These are phyloP conservation scores for Ophiostoma populinum DNA, from an alignment of 2,329 filamentous ascomycete genomes.

Conservation along the genomic window DNA sequence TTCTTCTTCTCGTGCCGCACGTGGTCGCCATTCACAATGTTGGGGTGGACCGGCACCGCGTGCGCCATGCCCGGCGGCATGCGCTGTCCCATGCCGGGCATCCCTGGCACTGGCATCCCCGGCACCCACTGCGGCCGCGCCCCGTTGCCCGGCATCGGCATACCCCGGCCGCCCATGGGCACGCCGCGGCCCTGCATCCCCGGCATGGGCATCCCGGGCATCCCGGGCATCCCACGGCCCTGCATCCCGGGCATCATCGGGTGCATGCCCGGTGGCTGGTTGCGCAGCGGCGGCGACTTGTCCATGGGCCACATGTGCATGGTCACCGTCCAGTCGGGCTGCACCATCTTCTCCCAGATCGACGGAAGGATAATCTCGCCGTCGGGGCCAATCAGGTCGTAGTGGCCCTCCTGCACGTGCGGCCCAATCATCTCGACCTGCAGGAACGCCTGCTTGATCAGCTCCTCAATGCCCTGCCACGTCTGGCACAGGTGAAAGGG, in stretches of 20 bases:
- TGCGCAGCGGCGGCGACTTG: slow-evolving; percentile 17
- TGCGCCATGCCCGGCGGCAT: too few species aligned
- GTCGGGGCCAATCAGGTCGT: slow-evolving; percentile 63
- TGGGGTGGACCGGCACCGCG: too few species aligned
- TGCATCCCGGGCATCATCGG: slow-evolving; percentile 3
- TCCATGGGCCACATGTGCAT: slow-evolving; percentile 45
- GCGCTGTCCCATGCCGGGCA: background rate
- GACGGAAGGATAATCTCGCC: slow-evolving; percentile 68
- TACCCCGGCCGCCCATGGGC: slow-evolving; percentile 3
- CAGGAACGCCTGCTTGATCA: slow-evolving; percentile 70
- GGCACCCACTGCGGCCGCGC: background rate
- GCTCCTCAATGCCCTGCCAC: slow-evolving; percentile 75
- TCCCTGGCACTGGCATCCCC: background rate
- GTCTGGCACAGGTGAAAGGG: slow-evolving; percentile 73
- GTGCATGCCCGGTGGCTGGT: background rate
- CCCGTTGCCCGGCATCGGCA: slow-evolving; percentile 1
- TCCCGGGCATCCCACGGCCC: slow-evolving; percentile 1
- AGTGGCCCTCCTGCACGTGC: slow-evolving; percentile 62
- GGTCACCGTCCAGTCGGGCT: slow-evolving; percentile 53
- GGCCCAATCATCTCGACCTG: slow-evolving; percentile 62
- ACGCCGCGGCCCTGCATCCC: slow-evolving; percentile 2
- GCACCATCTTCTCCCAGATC: slow-evolving; percentile 66
- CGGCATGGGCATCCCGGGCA: slow-evolving; percentile 2
- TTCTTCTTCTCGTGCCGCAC: too few species aligned
- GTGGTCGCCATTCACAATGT: too few species aligned